phyloP scores from a whole-genome alignment of 345 rosid genomes.

The Gossypium bickii region DNA sequence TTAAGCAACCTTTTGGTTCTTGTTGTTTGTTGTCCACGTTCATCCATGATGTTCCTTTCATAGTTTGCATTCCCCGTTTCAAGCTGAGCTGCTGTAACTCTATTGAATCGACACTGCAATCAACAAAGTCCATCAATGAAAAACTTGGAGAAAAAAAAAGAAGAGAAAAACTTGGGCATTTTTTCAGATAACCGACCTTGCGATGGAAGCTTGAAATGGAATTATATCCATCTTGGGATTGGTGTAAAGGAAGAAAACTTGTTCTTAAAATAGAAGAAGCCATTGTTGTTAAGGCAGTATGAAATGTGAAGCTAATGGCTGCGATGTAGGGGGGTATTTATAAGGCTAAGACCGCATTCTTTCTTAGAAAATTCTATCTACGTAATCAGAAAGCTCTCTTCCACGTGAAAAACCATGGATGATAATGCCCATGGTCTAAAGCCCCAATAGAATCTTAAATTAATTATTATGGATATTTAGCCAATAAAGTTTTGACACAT shows the following conservation, averaged over 20 bases:
- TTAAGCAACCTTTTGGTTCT: slow-evolving; percentile 17
- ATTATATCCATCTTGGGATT: slow-evolving; percentile 4
- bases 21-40: background rate
- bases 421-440: too few relatives aligned
- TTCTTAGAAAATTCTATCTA: background rate
- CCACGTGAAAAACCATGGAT: background rate
- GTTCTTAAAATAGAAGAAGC: slow-evolving; percentile 12
- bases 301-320: background rate
- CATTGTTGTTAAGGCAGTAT: slow-evolving; percentile 1
- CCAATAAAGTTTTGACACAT: too few relatives aligned
- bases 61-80: background rate
- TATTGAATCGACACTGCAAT: background rate
- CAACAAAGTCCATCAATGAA: background rate
- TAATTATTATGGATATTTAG: too few relatives aligned
- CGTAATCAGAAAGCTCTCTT: background rate
- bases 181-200: slow-evolving; percentile 8
- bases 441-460: background rate
- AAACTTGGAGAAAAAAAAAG: background rate
- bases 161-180: too few relatives aligned
- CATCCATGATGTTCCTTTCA: background rate
- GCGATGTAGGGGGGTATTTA: background rate
- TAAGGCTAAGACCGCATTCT: background rate
- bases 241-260: slow-evolving; percentile 4
- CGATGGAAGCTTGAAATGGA: background rate
- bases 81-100: background rate